These are phyloP conservation scores for Magnolia kwangsiensis DNA, from an alignment of 164 flowering plant genomes.

Conservation along the genomic window DNA sequence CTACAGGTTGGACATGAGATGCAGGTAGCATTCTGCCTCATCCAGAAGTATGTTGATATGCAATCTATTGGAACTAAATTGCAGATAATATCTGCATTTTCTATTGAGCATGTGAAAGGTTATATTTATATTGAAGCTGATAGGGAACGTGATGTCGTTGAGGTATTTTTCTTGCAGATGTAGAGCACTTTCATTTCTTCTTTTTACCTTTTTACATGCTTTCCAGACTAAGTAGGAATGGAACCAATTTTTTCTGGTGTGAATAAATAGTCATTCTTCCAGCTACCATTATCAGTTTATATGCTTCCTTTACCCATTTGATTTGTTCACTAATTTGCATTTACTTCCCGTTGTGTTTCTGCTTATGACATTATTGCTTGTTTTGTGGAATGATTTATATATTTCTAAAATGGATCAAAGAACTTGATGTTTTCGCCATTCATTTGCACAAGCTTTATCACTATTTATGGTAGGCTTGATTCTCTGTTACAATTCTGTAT, in stretches of 20 bases:
- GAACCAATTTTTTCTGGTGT: neutral
- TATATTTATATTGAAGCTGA: conserved; percentile 80
- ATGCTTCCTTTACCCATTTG: neutral
- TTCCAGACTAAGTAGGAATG: neutral
- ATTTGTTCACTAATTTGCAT: neutral
- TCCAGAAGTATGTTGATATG: conserved; percentile 82
- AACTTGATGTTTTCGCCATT: too few relatives aligned
- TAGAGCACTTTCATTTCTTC: neutral
- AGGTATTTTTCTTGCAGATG: conserved; percentile 42
- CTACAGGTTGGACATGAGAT: conserved; percentile 85
- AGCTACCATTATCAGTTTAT: neutral
- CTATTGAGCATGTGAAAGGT: conserved; percentile 75
- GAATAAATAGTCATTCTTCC: neutral
- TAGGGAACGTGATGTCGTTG: conserved; percentile 58
- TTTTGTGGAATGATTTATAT: too few relatives aligned
- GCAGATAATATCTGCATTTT: conserved; percentile 70
- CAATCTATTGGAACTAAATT: conserved; percentile 51
- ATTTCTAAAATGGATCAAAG: too few relatives aligned
- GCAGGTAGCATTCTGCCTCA: conserved; percentile 71
- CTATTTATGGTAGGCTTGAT: too few relatives aligned
- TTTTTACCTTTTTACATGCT: neutral
- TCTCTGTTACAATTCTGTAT: too few relatives aligned
- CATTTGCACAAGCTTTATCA: too few relatives aligned
- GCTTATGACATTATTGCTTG: too few relatives aligned
- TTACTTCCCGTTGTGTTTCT: too few relatives aligned